Evolutionary conservation across 225 moss, liverwort and hornwort genomes (phyloP).

Genomic region (Marchantia polymorpha): DNA sequence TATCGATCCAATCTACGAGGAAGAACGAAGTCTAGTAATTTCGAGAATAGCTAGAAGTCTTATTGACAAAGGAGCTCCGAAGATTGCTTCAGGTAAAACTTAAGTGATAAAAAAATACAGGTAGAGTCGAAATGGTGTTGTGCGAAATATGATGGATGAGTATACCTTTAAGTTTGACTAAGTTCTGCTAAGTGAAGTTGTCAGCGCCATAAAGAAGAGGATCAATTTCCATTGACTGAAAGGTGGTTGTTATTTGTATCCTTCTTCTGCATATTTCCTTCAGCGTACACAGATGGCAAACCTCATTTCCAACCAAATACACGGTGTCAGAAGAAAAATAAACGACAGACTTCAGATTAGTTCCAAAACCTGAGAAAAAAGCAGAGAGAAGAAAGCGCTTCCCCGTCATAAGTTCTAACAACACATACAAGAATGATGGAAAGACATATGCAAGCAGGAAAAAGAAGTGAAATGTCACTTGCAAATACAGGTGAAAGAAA

Average conservation of each 20-base stretch:
- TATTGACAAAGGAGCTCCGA: background rate
- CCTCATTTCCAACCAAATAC: conserved; percentile 41
- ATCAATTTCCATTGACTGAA: conserved; percentile 30
- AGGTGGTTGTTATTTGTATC: conserved; percentile 24
- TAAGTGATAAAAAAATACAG: background rate
- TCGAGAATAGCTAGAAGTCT: background rate
- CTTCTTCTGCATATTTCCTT: conserved; percentile 36
- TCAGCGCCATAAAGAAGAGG: conserved; percentile 30
- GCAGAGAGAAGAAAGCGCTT: too few relatives aligned
- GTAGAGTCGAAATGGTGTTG: background rate
- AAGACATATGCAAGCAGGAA: background rate
- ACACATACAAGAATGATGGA: background rate
- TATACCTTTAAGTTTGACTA: conserved; percentile 34
- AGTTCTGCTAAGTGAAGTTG: conserved; percentile 32
- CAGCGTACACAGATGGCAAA: conserved; percentile 29
- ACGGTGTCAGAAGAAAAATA: conserved; percentile 27
- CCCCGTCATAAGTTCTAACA: background rate
- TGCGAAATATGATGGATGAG: conserved; percentile 25
- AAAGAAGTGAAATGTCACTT: background rate
- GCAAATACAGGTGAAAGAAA: conserved; percentile 6
- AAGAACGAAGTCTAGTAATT: background rate
- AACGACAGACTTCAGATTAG: background rate
- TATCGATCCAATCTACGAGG: background rate
- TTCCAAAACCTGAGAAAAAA: background rate
- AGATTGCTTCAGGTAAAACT: background rate